Conservation (phyloP, 164 flowering plant species). For the Magnolia sinica region DNA sequence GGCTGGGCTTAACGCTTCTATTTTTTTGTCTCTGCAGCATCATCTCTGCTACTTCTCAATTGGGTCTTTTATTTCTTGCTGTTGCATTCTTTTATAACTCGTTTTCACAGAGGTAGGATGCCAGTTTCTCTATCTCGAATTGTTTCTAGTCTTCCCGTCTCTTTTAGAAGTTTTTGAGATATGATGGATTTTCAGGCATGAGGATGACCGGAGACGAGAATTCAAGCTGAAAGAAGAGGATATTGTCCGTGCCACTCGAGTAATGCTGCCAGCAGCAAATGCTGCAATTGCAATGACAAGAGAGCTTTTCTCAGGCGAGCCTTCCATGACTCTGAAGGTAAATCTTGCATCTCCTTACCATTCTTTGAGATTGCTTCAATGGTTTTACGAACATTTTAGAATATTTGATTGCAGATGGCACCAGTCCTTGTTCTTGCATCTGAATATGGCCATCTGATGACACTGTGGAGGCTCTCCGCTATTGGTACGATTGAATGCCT, state of each 20-base stretch:
- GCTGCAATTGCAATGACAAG: conserved; percentile 55
- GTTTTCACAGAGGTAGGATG: conserved; percentile 52
- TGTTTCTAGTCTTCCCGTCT: background rate
- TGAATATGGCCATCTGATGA: conserved; percentile 81
- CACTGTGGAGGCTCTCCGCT: conserved; percentile 71
- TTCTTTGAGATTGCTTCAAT: conserved; percentile 6
- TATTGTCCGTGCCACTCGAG: conserved; percentile 43
- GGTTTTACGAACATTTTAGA: background rate
- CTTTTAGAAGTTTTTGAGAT: background rate
- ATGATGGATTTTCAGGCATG: conserved; percentile 28
- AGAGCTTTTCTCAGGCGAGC: conserved; percentile 86
- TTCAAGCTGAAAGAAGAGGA: conserved; percentile 69
- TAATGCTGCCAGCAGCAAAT: conserved; percentile 71
- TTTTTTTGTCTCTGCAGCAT: conserved; percentile 44
- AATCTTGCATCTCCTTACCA: background rate
- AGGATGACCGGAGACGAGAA: conserved; percentile 25
- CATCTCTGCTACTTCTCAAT: conserved; percentile 61
- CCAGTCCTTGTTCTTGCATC: conserved; percentile 76
- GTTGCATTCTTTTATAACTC: conserved; percentile 67
- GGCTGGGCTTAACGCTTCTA: background rate
- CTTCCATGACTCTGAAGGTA: conserved; percentile 89
- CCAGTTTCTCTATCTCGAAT: background rate
- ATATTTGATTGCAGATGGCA: conserved; percentile 49
- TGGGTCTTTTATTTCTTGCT: conserved; percentile 68
- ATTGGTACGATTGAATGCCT: conserved; percentile 43